phyloP scores from a whole-genome alignment of 805 yeast species.

The Wickerhamomyces canadensis region DNA sequence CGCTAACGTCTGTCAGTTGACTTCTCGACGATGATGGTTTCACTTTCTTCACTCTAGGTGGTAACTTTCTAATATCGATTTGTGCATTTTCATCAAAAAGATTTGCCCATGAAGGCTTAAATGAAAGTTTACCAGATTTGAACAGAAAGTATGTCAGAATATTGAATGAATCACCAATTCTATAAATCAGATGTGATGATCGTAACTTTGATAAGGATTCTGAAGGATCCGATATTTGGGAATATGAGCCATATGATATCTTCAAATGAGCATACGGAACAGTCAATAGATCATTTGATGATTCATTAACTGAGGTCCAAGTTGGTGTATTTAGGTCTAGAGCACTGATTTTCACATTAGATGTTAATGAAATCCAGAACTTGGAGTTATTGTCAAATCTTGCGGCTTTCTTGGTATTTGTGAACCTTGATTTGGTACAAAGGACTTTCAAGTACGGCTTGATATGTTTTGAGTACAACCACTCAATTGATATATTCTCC shows the following conservation, averaged over 20 bases:
- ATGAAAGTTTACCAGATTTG: conserved; percentile 25
- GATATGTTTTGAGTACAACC: conserved; percentile 20
- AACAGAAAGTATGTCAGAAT: conserved; percentile 24
- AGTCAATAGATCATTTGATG: conserved; percentile 11
- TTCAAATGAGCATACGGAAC: conserved; percentile 47
- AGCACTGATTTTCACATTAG: conserved; percentile 17
- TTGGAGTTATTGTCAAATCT: conserved; percentile 7
- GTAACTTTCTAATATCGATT: conserved; percentile 42
- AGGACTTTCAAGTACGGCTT: conserved; percentile 17
- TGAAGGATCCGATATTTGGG: conserved; percentile 15
- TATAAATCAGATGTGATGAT: conserved; percentile 42
- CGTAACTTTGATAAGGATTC: conserved; percentile 31
- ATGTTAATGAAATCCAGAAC: conserved; percentile 20
- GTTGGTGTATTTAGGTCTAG: conserved; percentile 5
- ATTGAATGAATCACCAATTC: conserved; percentile 36
- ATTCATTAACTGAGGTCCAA: conserved; percentile 15
- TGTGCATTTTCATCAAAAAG: conserved; percentile 22
- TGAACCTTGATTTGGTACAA: conserved; percentile 19
- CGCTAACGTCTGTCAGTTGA: background rate
- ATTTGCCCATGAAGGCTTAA: conserved; percentile 35
- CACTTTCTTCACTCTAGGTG: conserved; percentile 20
- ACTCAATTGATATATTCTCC: conserved; percentile 24
- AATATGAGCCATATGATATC: conserved; percentile 38
- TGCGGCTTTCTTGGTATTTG: conserved; percentile 1
- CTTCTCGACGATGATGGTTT: background rate